phyloP scores from a whole-genome alignment of 2,329 filamentous ascomycete genomes.

The Corynespora cassiicola region DNA sequence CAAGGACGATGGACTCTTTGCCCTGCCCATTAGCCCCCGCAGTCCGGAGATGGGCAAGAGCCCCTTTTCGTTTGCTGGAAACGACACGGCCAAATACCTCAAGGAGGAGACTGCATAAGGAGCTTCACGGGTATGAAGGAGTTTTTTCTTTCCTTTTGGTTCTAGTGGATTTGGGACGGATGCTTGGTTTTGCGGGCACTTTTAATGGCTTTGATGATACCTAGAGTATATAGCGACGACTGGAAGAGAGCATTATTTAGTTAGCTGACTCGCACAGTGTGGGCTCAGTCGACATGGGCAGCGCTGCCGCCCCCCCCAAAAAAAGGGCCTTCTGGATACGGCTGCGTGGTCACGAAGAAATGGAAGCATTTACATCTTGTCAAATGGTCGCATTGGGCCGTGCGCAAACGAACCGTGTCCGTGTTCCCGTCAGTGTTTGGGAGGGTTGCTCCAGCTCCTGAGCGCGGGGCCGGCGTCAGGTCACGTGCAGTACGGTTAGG shows the following conservation, averaged over 20 bases:
- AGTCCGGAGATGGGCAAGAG: slow-evolving; percentile 86
- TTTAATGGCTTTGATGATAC: slow-evolving; percentile 27
- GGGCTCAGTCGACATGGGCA: no score
- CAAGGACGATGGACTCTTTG: slow-evolving; percentile 83
- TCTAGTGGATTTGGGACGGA: slow-evolving; percentile 6
- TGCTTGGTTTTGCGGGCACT: slow-evolving; percentile 10
- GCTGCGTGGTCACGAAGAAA: slow-evolving; percentile 7
- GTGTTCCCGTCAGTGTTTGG: no score
- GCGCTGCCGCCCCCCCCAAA: no score
- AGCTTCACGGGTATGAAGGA: slow-evolving; percentile 8
- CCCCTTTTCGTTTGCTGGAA: slow-evolving; percentile 70
- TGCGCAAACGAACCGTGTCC: no score
- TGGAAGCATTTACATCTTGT: slow-evolving; percentile 3
- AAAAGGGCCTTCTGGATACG: slow-evolving; percentile 2
- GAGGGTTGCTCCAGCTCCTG: no score
- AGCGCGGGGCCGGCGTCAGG: no score
- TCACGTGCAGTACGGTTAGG: no score
- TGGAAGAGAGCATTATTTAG: slow-evolving; percentile 5
- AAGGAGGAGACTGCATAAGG: slow-evolving; percentile 36
- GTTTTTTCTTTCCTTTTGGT: slow-evolving; percentile 12
- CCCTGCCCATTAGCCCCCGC: slow-evolving; percentile 82
- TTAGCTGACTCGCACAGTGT: no score
- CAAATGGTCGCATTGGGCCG: no score
- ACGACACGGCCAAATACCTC: slow-evolving; percentile 40
- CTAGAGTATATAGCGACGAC: slow-evolving; percentile 25